Evolutionary conservation across 768 basidiomycete genomes (phyloP).

Genomic region (Amanita fuliginea): DNA sequence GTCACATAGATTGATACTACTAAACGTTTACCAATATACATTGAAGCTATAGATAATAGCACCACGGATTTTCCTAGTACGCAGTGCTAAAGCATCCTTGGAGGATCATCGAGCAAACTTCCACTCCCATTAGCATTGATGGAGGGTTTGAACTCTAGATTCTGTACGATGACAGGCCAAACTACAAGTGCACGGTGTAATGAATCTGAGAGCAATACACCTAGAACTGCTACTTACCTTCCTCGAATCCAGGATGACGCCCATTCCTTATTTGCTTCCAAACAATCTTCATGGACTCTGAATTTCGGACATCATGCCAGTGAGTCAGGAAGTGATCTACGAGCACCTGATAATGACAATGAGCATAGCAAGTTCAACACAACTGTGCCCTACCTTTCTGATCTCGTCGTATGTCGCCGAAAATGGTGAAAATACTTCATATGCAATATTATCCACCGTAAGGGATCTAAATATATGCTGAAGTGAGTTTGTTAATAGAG

Average conservation of each 20-base stretch:
- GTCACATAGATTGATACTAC: background rate
- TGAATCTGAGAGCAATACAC: background rate
- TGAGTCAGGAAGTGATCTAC: slow-evolving; percentile 71
- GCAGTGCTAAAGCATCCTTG: background rate
- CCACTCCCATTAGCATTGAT: slow-evolving; percentile 7
- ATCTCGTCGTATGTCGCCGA: slow-evolving; percentile 75
- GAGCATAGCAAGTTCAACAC: slow-evolving; percentile 22
- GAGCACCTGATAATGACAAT: slow-evolving; percentile 44
- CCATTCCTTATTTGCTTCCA: slow-evolving; percentile 82
- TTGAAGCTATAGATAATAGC: background rate
- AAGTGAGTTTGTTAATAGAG: slow-evolving; percentile 1
- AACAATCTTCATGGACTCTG: slow-evolving; percentile 72
- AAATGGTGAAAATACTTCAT: slow-evolving; percentile 81
- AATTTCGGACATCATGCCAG: slow-evolving; percentile 76
- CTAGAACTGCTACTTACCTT: slow-evolving; percentile 32
- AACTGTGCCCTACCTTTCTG: slow-evolving; percentile 40
- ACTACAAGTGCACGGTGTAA: slow-evolving; percentile 23
- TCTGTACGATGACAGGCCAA: slow-evolving; percentile 57
- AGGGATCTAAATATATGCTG: slow-evolving; percentile 72
- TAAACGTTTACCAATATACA: background rate
- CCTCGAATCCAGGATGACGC: slow-evolving; percentile 80
- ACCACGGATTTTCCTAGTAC: background rate
- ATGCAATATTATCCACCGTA: slow-evolving; percentile 70
- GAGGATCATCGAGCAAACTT: slow-evolving; percentile 8
- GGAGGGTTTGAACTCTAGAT: slow-evolving; percentile 47